Evolutionary conservation across 225 moss, liverwort and hornwort genomes (phyloP), one percentile per base, ranked within the genome.

Genomic region (Bryum argenteum): DNA sequence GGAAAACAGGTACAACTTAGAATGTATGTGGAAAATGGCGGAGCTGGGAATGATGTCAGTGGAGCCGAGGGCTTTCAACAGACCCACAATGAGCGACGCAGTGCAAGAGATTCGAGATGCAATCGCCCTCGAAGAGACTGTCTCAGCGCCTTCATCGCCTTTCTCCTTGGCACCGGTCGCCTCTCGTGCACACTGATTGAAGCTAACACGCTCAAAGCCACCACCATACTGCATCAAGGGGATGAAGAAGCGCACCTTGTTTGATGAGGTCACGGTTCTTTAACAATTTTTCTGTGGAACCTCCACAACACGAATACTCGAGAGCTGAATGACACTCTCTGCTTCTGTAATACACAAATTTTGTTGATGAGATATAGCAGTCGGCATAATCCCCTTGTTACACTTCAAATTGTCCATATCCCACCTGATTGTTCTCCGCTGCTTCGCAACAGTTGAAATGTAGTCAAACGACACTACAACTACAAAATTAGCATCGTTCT

Each of bases 31-130:
- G 69, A 77, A 77, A 66, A 41, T 85, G 8, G 82, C 72, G 10
- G 79, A 84, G 11, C 65, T 77, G 21, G 81, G 79, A 68, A 77
- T 85, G 77, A 45, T 79, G 61, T 77, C 72, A 37, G 71, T 78
- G 67, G 50, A 82, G 71, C 71, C 82, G 1, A 80, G 55, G 72
- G 12, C 38, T 44, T 0, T 38, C 39, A 63, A 85, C 59, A 70
- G 85, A 54, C 75, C 85, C 52, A 58, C 59, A 18, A 82, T 83
- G 71, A 80, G 62, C 19, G 61, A 75, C 8, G 72, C 72, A 2
- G 63, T 73, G 19, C 69, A 17, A 17, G 74, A 77, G 8, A 69
- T 82, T 16, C 61, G 66, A 40, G 62, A 67, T 2, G 80, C 80
- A 13, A 75, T 78, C 28, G 78, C 66, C 11, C 54, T 76, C 4